Evolutionary conservation across 192 early-diverging fungal genomes (phyloP).

Genomic region (Backusella macrospora): DNA sequence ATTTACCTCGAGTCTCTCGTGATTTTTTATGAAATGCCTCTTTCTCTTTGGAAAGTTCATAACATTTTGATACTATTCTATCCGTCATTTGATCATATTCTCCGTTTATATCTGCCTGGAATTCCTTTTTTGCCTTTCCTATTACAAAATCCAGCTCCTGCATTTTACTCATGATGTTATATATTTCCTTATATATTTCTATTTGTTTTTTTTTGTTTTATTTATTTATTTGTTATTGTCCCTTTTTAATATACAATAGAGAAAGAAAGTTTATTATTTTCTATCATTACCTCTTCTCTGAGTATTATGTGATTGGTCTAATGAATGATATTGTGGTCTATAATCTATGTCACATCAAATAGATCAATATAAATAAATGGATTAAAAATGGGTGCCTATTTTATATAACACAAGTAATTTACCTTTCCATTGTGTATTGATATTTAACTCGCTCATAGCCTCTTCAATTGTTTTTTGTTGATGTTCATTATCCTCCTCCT

Average conservation of each 20-base stretch:
- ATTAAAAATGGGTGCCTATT: neutral
- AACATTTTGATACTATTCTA: neutral
- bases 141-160: constrained; percentile 20
- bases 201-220: neutral
- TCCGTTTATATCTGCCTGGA: constrained; percentile 9
- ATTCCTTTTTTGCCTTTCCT: constrained; percentile 17
- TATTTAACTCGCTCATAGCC: neutral
- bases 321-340: constrained; percentile 29
- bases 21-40: neutral
- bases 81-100: constrained; percentile 23
- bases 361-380: neutral
- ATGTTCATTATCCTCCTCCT: neutral
- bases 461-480: constrained; percentile 10
- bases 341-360: constrained; percentile 3
- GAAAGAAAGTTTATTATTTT: neutral
- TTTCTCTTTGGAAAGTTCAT: constrained; percentile 17
- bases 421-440: constrained; percentile 18
- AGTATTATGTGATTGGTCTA: constrained; percentile 26
- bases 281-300: constrained; percentile 7
- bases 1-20: constrained; percentile 15
- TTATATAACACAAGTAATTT: neutral
- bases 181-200: constrained; percentile 33
- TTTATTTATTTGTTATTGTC: neutral
- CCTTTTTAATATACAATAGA: neutral
- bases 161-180: constrained; percentile 21